Conservation (phyloP, 2,329 filamentous ascomycete genomes). For the Alternaria panax region DNA sequence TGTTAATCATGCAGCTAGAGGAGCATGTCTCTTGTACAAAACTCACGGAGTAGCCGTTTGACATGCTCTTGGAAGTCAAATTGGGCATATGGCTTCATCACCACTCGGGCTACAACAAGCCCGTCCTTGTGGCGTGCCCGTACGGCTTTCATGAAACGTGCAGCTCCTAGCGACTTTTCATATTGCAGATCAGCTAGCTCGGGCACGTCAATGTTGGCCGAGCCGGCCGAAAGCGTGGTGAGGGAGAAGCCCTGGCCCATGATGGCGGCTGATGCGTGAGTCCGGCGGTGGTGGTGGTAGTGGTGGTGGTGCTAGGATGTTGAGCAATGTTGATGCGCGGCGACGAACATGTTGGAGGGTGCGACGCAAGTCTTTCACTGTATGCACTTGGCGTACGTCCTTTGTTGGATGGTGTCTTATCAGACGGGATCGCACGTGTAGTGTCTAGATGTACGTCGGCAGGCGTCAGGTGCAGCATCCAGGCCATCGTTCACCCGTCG, state of each 20-base stretch:
- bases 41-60: slow-evolving; percentile 75
- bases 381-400: background rate
- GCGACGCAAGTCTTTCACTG: background rate
- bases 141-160: slow-evolving; percentile 96
- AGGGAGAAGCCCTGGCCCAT: slow-evolving; percentile 99
- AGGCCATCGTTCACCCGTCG: slow-evolving; percentile 17
- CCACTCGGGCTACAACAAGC: slow-evolving; percentile 90
- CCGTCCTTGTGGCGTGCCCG: slow-evolving; percentile 89
- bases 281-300: slow-evolving; percentile 6
- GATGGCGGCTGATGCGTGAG: slow-evolving; percentile 32
- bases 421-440: background rate
- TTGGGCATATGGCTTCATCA: slow-evolving; percentile 87
- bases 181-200: slow-evolving; percentile 91
- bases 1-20: slow-evolving; percentile 22
- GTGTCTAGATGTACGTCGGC: background rate
- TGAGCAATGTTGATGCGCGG: slow-evolving; percentile 34
- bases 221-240: slow-evolving; percentile 87
- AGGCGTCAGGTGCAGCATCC: slow-evolving; percentile 21
- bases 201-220: slow-evolving; percentile 90
- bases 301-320: slow-evolving; percentile 23
- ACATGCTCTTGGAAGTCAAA: slow-evolving; percentile 83
- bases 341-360: slow-evolving; percentile 37
- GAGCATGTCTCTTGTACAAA: background rate
- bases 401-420: background rate
- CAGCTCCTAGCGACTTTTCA: slow-evolving; percentile 89